Conservation (phyloP, 148 eudicot genomes). For the Spergularia bocconei region DNA sequence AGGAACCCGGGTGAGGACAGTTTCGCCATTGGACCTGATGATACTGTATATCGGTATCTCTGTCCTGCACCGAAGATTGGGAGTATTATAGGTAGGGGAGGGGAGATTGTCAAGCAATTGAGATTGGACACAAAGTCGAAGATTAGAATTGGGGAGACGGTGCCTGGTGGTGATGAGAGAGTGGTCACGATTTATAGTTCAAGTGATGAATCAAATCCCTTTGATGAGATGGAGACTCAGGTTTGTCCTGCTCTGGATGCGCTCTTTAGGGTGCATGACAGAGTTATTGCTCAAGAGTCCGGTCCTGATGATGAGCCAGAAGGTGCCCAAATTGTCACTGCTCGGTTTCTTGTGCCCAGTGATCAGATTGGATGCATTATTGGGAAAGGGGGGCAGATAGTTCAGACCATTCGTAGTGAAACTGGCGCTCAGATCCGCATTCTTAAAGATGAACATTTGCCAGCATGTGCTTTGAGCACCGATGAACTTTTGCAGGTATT, state of each 20-base stretch:
- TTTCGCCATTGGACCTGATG: constrained; percentile 69
- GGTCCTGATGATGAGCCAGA: constrained; percentile 53
- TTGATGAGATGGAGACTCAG: constrained; percentile 53
- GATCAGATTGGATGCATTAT: constrained; percentile 98
- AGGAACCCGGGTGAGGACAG: constrained; percentile 62
- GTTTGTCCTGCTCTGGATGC: constrained; percentile 95
- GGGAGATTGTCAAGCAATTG: constrained; percentile 89
- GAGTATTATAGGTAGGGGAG: constrained; percentile 96
- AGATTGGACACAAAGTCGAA: constrained; percentile 75
- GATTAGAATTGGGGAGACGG: constrained; percentile 89
- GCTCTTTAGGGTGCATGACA: constrained; percentile 83
- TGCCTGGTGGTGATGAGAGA: constrained; percentile 78
- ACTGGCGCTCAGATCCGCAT: constrained; percentile 94
- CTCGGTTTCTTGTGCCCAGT: constrained; percentile 75
- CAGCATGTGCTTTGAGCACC: constrained; percentile 79
- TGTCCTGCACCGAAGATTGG: constrained; percentile 91
- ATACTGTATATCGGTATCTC: constrained; percentile 87
- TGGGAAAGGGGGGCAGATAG: constrained; percentile 97
- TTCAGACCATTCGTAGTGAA: constrained; percentile 79
- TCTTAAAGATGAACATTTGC: constrained; percentile 84
- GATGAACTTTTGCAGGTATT: constrained; percentile 95
- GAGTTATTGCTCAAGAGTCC: constrained; percentile 72
- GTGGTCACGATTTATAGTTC: constrained; percentile 79
- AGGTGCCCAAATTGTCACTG: constrained; percentile 56
- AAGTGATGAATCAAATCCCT: constrained; percentile 67